phyloP scores from a whole-genome alignment of 805 yeast species.

The Kuraishia floccosa region DNA sequence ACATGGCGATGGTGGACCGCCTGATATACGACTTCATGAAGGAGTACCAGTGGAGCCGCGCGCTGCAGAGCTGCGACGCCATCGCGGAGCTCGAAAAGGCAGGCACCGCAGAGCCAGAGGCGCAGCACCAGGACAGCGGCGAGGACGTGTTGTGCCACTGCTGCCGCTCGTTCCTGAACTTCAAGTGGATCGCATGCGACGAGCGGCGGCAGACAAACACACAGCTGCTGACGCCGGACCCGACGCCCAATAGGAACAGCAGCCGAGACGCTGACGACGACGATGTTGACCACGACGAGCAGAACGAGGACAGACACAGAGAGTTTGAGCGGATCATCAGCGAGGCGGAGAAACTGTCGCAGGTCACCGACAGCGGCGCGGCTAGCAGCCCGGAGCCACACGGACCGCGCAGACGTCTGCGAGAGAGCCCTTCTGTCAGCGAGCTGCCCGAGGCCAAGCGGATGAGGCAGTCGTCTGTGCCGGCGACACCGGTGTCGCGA shows the following conservation, averaged over 20 bases:
- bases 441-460: background rate
- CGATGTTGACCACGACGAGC: background rate
- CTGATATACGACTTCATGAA: too few relatives aligned
- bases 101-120: too few relatives aligned
- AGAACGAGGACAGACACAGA: slow-evolving; percentile 10
- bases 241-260: too few relatives aligned
- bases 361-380: background rate
- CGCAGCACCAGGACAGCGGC: too few relatives aligned
- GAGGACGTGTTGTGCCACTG: slow-evolving; percentile 35
- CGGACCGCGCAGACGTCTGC: too few relatives aligned
- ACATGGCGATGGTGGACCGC: too few relatives aligned
- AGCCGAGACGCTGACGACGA: too few relatives aligned
- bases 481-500: background rate
- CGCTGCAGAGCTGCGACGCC: too few relatives aligned
- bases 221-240: slow-evolving; percentile 17
- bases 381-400: too few relatives aligned
- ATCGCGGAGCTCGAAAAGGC: too few relatives aligned
- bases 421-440: too few relatives aligned
- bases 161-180: slow-evolving; percentile 37
- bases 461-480: background rate
- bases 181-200: slow-evolving; percentile 32
- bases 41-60: too few relatives aligned
- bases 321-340: slow-evolving; percentile 11
- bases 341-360: slow-evolving; percentile 9
- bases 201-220: slow-evolving; percentile 4